Evolutionary conservation across 2,329 filamentous ascomycete species (phyloP), one percentile per base, ranked within the genome.

Genomic region (Fusarium sororula): DNA sequence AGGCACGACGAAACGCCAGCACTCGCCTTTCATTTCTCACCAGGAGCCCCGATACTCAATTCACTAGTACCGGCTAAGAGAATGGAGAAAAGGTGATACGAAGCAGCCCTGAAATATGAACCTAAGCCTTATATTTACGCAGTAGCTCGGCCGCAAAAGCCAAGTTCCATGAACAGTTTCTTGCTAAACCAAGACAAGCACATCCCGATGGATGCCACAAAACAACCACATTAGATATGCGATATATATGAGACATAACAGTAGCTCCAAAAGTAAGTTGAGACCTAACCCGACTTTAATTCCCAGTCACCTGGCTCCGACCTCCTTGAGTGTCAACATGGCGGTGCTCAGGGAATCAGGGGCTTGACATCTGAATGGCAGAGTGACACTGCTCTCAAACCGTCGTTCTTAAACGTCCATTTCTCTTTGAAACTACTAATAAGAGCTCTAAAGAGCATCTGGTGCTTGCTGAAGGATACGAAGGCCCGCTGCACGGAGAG

Each of bases 381-480:
- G 11, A 8, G 1, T 20, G 17, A 7, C 24, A 45, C 6, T 26
- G 24, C 42, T 26, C 24, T 45, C 42, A 9, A 45, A 26, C 3
- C 17, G 3, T 1, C 7, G 0, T 26, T 26, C 2, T 8, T 5
- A 32, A 32, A 11, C 0, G 5, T 3, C 1, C 1, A 3, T 8
- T 12, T 12, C 2, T 17, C 2, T 3, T 45, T 13, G 3, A 45
- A 26, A 8, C 5, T 2, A 28, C 0, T 30, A 6, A 0, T 13
- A 13, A 17, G 3, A 61, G 55, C 10, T 58, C 22, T 0, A 41
- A 37, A 24, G 44, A 37, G 2, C 8, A 32, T 15, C 32, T 32
- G 1, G 20, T 61, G 10, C 44, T 70, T 2, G 69, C 26, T 0
- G 57, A 30, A 35, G 69, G 61, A 3, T 17, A 32, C 5, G 41